Evolutionary conservation across 2,329 filamentous ascomycete species (phyloP).

Genomic region (Aspergillus sp.): DNA sequence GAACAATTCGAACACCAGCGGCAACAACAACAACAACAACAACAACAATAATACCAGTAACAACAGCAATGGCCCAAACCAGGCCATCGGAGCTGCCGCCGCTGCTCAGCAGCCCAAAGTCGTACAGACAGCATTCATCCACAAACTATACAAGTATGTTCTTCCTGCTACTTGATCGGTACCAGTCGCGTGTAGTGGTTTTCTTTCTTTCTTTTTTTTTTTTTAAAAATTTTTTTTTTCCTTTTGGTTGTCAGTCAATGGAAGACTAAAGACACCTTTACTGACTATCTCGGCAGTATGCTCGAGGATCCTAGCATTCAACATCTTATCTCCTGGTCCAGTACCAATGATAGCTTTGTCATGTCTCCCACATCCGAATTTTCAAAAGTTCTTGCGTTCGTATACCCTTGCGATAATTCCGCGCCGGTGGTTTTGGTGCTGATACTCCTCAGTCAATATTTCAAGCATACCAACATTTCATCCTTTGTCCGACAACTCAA

Average conservation of each 20-base stretch:
- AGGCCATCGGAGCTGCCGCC: slow-evolving; percentile 39
- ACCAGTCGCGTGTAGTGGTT: not conserved
- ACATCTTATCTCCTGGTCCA: slow-evolving; percentile 94
- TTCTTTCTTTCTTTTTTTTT: no score
- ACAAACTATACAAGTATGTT: slow-evolving; percentile 93
- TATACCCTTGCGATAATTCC: slow-evolving; percentile 19
- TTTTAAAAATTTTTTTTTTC: no score
- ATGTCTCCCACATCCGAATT: slow-evolving; percentile 98
- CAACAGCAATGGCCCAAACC: slow-evolving; percentile 20
- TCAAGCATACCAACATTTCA: slow-evolving; percentile 98
- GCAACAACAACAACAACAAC: no score
- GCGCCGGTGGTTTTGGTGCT: slow-evolving; percentile 7
- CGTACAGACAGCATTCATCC: slow-evolving; percentile 96
- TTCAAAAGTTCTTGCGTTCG: slow-evolving; percentile 93
- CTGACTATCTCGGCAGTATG: slow-evolving; percentile 59
- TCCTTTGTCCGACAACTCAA: slow-evolving; percentile 97
- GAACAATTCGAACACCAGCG: slow-evolving; percentile 14
- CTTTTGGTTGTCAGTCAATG: not conserved
- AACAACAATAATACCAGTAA: not conserved
- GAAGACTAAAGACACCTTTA: not conserved
- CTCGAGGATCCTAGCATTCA: slow-evolving; percentile 88
- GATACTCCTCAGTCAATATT: slow-evolving; percentile 68
- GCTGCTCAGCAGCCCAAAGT: slow-evolving; percentile 88
- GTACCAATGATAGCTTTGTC: slow-evolving; percentile 90
- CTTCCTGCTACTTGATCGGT: not conserved